phyloP scores from a whole-genome alignment of 495 filamentous ascomycete species.

The Aspergillus incahuasiensis region DNA sequence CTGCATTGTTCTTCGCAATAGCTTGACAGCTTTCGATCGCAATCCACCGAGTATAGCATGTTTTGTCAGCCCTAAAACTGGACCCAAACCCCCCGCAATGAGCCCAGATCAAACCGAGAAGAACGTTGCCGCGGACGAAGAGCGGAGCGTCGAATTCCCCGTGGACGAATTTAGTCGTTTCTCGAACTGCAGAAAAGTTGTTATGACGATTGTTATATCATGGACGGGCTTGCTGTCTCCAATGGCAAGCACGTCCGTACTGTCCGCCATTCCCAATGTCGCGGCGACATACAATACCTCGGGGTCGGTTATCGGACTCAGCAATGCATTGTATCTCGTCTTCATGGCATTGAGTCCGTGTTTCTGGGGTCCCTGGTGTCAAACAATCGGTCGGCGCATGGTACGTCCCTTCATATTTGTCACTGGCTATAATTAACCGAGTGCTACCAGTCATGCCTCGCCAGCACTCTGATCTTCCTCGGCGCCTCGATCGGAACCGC shows the following conservation, averaged over 20 bases:
- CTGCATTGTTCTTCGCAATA: background rate
- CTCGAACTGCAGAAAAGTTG: slow-evolving; percentile 1
- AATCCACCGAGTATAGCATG: background rate
- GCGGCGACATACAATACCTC: slow-evolving; percentile 13
- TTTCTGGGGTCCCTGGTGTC: slow-evolving; percentile 16
- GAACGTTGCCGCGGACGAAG: background rate
- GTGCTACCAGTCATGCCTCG: slow-evolving; percentile 8
- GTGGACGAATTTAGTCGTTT: slow-evolving; percentile 13
- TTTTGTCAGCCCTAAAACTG: background rate
- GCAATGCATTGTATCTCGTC: slow-evolving; percentile 16
- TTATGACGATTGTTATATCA: slow-evolving; percentile 11
- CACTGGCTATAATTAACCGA: too few relatives aligned
- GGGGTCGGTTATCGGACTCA: slow-evolving; percentile 13
- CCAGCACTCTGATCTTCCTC: slow-evolving; percentile 4
- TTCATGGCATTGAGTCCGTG: slow-evolving; percentile 18
- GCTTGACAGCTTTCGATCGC: background rate
- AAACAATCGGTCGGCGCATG: slow-evolving; percentile 8
- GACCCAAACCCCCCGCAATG: background rate
- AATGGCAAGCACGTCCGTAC: slow-evolving; percentile 13
- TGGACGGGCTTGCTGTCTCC: slow-evolving; percentile 14
- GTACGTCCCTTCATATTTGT: background rate
- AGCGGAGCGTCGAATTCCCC: background rate
- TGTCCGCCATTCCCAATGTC: slow-evolving; percentile 16
- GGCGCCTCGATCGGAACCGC: slow-evolving; percentile 12
- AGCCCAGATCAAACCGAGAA: background rate